These are phyloP conservation scores for Apiotrichum laibachii DNA, from an alignment of 1,284 basidiomycete species.

Conservation along the genomic window DNA sequence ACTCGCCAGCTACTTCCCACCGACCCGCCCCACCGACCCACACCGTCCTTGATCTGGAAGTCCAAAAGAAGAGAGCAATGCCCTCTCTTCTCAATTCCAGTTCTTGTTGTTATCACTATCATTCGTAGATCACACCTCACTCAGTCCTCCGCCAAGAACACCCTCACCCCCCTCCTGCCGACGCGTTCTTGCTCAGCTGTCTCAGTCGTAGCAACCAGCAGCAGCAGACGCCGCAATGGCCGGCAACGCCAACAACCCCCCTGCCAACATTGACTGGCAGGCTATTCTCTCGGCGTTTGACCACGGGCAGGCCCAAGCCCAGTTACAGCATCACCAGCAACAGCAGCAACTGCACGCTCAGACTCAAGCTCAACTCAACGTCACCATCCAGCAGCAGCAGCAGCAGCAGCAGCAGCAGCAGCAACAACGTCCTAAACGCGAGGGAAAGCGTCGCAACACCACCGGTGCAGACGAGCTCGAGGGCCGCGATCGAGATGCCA, in stretches of 20 bases:
- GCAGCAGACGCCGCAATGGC: neutral
- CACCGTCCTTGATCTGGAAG: no score
- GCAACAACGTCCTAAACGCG: neutral
- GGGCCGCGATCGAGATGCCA: no score
- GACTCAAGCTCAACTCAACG: neutral
- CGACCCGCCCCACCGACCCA: no score
- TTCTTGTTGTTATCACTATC: neutral
- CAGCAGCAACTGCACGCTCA: no score
- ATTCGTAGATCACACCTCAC: constrained; percentile 1
- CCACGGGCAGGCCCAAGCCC: neutral
- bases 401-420: neutral
- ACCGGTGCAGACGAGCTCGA: neutral
- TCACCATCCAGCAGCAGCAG: neutral
- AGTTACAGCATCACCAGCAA: neutral
- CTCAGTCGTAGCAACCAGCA: neutral
- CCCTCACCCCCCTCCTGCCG: no score
- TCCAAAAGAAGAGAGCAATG: neutral
- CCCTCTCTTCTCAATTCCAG: constrained; percentile 6
- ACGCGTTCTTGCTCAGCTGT: no score
- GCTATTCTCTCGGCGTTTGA: constrained; percentile 13
- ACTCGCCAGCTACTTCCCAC: no score
- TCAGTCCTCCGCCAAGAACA: no score
- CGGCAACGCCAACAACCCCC: neutral
- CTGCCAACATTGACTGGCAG: constrained; percentile 13
- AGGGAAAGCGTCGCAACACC: neutral